These are phyloP conservation scores for Chenopodium formosanum DNA, from an alignment of 148 eudicot species.

Conservation along the genomic window DNA sequence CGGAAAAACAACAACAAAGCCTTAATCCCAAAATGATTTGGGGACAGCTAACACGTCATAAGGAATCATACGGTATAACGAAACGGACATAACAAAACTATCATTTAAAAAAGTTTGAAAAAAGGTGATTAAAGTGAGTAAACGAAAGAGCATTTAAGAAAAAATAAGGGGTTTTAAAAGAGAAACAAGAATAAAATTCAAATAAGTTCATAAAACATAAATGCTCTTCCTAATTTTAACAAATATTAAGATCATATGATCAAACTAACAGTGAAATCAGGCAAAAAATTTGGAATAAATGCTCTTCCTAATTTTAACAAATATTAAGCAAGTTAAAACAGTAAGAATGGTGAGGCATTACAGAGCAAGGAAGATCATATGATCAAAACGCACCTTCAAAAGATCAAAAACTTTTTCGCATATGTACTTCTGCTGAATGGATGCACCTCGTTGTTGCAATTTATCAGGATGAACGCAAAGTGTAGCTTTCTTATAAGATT, in stretches of 20 bases:
- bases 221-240: background rate
- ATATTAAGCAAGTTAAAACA: background rate
- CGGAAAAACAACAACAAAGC: too few relatives aligned
- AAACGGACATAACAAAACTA: too few relatives aligned
- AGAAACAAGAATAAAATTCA: background rate
- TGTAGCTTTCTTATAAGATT: conserved; percentile 92
- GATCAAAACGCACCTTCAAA: conserved; percentile 55
- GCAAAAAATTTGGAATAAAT: background rate
- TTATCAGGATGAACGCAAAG: conserved; percentile 98
- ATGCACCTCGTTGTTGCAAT: conserved; percentile 93
- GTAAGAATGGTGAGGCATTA: background rate
- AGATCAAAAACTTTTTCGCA: conserved; percentile 98
- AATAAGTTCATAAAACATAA: background rate
- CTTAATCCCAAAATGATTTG: too few relatives aligned
- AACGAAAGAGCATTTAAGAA: too few relatives aligned
- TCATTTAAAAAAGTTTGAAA: too few relatives aligned
- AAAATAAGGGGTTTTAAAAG: too few relatives aligned
- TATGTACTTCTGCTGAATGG: conserved; percentile 83
- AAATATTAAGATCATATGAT: background rate
- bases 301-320: background rate
- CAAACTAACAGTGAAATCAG: background rate
- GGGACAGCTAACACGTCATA: too few relatives aligned
- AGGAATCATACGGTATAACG: too few relatives aligned
- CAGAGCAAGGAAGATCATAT: conserved; percentile 7
- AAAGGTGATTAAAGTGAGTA: too few relatives aligned